Base-by-base conservation (phyloP, 805 yeast genomes). In the Saccharomycopsis sp. region DNA sequence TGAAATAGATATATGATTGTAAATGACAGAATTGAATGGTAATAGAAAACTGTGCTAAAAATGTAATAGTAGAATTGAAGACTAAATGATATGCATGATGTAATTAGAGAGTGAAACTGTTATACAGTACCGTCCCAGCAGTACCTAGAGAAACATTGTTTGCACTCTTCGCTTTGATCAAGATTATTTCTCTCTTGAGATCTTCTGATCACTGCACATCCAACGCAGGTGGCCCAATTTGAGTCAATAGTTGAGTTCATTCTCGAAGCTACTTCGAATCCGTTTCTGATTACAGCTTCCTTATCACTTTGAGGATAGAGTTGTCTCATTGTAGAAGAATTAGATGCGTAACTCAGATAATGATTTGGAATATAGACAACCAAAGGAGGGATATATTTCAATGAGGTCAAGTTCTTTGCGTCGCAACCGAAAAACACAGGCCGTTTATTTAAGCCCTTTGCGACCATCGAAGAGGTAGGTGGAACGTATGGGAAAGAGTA, bases 401-500 rank as follows among this genome's bases (percentile, higher is more conserved):
- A 73, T n/a, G 70, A 72, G 3, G 91, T 82, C 67, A 85, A 59
- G 41, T 61, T 58, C 19, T 57, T 29, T n/a, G 61, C 52, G 67
- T 85, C 75, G 72, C 97, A 92, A 2, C 97, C 97, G 67, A 91
- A 87, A 70, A 90, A 89, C 0, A 84, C 74, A 14, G 97, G 97
- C 59, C 73, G 79, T 8, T 81, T 73, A 8, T 80, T 78, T 57
- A 86, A 73, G 56, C 81, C 80, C 59, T 70, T 5, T 5, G 17
- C 22, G 25, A 52, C 15, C 25, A 52, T 25, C 35, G 35, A 15
- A 25, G 25, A 5, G n/a, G 54, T 19, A 23, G n/a, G 20, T 22
- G 54, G 54, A 8, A 52, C 54, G 35, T 52, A 52, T 12, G 54
- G 54, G 23, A 52, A 52, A 15, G 41, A 23, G 35, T 23, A 23